Evolutionary conservation across 192 early-diverging fungal genomes (phyloP), one percentile per base, ranked within the genome.

Genomic region (Coemansia sp.): DNA sequence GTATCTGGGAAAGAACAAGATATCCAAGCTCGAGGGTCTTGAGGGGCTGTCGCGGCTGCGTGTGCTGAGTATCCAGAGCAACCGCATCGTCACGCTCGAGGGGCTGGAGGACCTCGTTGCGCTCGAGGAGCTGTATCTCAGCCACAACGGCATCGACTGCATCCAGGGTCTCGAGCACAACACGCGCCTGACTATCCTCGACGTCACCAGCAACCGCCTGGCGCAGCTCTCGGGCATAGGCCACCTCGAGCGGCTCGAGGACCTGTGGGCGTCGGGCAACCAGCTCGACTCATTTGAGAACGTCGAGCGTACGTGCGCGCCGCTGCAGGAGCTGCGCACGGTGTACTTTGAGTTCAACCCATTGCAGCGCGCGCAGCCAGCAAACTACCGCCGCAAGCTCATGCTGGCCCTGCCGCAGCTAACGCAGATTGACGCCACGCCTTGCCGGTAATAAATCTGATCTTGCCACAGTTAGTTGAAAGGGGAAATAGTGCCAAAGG

Each of bases 1-100:
- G 9, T 99, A 94, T 88, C 82, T 99, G 29, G 98, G 98, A 42
- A 99, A 99, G 71, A 99, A 99, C 84, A 99, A 99, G 76, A 96
- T 99, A 38, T 81, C 85, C 3, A 85, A 86, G 62, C 84, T 98
- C 32, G 77, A 94, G 84, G 88, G 86, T 64, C 74, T 97, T 37
- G 77, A 79, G 4, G 62, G 63, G 1, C 70, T 95, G 54, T 85
- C 77, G 32, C 87, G 88, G 35, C 82, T 96, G 59, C 85, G 84
- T 7, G 71, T 93, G 32, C 82, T 92, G 32, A 89, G 87, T 68
- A 91, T 92, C 38, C 90, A 95, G 85, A 95, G 93, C 74, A 99
- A 99, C 73, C 90, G 96, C 14, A 71, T 99, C 38, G 84, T 83
- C 0, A 79, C 82, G 58, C 76, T 96, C n/a, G 86, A 91, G 76